Conservation (phyloP, 2,329 filamentous ascomycete species). For the Stachybotrys elegans region DNA sequence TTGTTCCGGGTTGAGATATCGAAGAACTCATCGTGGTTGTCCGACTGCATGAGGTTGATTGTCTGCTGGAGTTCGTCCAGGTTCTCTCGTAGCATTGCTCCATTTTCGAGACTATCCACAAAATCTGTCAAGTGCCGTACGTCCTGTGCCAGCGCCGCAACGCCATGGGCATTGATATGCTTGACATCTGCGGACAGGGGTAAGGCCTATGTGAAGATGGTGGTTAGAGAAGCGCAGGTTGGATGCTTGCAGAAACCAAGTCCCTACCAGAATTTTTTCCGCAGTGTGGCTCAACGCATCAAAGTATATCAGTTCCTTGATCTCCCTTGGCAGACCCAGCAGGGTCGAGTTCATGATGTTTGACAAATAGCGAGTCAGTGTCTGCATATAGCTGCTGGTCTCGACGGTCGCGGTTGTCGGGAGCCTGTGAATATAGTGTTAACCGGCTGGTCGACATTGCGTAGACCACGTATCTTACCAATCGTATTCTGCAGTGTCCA, state of each 20-base stretch:
- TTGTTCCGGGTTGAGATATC: slow-evolving; percentile 85
- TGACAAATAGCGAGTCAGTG: slow-evolving; percentile 83
- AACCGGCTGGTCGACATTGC: slow-evolving; percentile 7
- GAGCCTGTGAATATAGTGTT: slow-evolving; percentile 31
- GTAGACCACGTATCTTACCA: slow-evolving; percentile 48
- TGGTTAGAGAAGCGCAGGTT: too few species aligned
- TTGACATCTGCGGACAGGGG: slow-evolving; percentile 75
- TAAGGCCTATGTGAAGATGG: slow-evolving; percentile 50
- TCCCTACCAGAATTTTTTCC: slow-evolving; percentile 69
- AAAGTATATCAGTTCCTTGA: slow-evolving; percentile 94
- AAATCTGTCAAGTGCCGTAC: slow-evolving; percentile 81
- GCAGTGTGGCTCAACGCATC: slow-evolving; percentile 90
- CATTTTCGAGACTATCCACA: slow-evolving; percentile 78
- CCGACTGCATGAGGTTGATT: slow-evolving; percentile 76
- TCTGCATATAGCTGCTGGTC: slow-evolving; percentile 92
- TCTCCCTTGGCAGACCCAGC: slow-evolving; percentile 86
- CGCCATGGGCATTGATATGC: slow-evolving; percentile 82
- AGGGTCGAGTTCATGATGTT: slow-evolving; percentile 97
- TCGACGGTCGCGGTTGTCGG: slow-evolving; percentile 57
- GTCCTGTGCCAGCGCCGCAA: slow-evolving; percentile 75
- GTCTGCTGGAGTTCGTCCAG: slow-evolving; percentile 93
- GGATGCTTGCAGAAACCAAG: too few species aligned
- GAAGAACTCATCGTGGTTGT: slow-evolving; percentile 96
- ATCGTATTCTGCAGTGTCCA: slow-evolving; percentile 96
- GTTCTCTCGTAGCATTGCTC: slow-evolving; percentile 79